Evolutionary conservation across 2,329 filamentous ascomycete species (phyloP).

Genomic region (Fusarium falciforme): DNA sequence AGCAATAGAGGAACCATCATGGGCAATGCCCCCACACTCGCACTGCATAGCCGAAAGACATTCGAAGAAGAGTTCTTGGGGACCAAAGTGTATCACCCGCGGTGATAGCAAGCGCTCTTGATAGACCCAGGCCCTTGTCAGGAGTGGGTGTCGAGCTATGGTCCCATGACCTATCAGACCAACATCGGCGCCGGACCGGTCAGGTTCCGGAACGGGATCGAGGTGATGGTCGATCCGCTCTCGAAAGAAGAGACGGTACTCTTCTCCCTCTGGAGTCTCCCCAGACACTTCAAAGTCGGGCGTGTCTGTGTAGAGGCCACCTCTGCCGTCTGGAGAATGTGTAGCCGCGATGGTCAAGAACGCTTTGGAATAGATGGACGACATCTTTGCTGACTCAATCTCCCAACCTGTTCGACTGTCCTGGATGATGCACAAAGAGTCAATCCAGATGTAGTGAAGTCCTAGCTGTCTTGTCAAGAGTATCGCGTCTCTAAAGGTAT

Average conservation of each 20-base stretch:
- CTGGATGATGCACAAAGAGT: constrained; percentile 32
- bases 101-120: constrained; percentile 41
- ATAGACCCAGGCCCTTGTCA: constrained; percentile 36
- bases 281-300: constrained; percentile 8
- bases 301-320: constrained; percentile 14
- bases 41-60: constrained; percentile 21
- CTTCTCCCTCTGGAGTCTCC: background rate
- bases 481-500: constrained; percentile 19
- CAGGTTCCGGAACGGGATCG: background rate
- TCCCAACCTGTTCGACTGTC: constrained; percentile 33
- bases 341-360: constrained; percentile 34
- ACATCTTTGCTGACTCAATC: constrained; percentile 33
- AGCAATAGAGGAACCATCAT: constrained; percentile 7
- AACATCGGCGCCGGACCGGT: background rate
- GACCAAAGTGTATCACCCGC: constrained; percentile 36
- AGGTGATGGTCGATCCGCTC: constrained; percentile 8
- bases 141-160: constrained; percentile 16
- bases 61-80: constrained; percentile 30
- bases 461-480: constrained; percentile 10
- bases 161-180: constrained; percentile 4
- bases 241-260: constrained; percentile 2
- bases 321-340: constrained; percentile 4
- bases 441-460: constrained; percentile 37
- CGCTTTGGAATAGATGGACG: constrained; percentile 28
- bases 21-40: constrained; percentile 24